Evolutionary conservation across 768 basidiomycete genomes (phyloP), one percentile per base, ranked within the genome.

Genomic region (Strobilomyces echinocephalus): DNA sequence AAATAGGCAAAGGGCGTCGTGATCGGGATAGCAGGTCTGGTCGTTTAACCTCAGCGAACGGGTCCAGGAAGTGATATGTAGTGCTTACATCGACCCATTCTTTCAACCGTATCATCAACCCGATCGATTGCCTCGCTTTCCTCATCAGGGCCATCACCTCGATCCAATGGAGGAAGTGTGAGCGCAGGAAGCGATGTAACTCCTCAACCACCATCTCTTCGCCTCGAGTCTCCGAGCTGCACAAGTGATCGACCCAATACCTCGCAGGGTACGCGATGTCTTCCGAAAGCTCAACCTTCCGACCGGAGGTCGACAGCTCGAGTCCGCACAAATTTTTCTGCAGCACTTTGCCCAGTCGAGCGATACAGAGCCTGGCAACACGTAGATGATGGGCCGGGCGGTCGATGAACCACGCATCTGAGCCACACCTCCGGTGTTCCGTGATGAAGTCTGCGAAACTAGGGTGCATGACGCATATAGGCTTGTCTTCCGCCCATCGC

Each of bases 401-500:
- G 41, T 73, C 62, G 35, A 72, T 64, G 18, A 61, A 70, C 64
- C 69, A 69, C 1, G 49, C 57, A 16, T 67, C 63, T 8, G 58
- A 61, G 4, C 59, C 56, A 41, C 68, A 72, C 10, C 72, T 61
- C 21, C 61, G 56, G 42, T 21, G 53, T 45, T 72, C 63, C 24
- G 66, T 66, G 35, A 73, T 57, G 38, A 73, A 72, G 46, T 73
- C 71, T 6, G 55, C 57, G 21, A 72, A 70, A 26, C 69, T 71
- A 0, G 71, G 63, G 49, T 73, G 72, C 55, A 66, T 63, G 3
- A 69, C 60, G 15, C 52, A 62, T 41, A 73, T 67, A n/a, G 64
- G 61, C 18, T 62, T 55, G 35, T 62, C 60, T 31, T 62, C 53
- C 2, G 57, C 56, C 65, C 67, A 68, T 30, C 62, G 69, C 47